A percentile compares a stretch with the other conserved stretches of the same genome.
Evolutionary conservation across 2,329 filamentous ascomycete species (phyloP).

Genomic region (Exserohilum rostratum): DNA sequence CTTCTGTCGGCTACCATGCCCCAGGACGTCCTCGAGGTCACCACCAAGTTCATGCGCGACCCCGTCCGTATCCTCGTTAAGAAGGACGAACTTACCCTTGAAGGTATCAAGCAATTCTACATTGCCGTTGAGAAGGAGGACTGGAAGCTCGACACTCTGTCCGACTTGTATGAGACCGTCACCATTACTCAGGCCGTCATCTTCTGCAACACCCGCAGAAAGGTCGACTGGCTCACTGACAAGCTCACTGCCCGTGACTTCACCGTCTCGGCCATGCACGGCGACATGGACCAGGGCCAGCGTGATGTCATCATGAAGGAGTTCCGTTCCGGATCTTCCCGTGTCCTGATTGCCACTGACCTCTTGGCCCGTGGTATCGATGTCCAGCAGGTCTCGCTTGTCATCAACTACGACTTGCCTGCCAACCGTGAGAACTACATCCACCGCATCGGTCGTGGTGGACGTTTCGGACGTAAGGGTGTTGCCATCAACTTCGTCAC

Average conservation of each 20-base stretch:
- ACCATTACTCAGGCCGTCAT: conserved; percentile 99
- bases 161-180: conserved; percentile 98
- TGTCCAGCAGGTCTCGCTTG: conserved; percentile 98
- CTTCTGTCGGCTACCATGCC: conserved; percentile 98
- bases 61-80: conserved; percentile 99
- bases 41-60: conserved; percentile 99
- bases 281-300: conserved; percentile 97
- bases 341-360: conserved; percentile 98
- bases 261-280: conserved; percentile 99
- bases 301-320: conserved; percentile 99
- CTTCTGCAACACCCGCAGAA: conserved; percentile 99
- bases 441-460: conserved; percentile 98
- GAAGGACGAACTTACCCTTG: conserved; percentile 98
- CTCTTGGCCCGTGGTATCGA: conserved; percentile 99
- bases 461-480: conserved; percentile 99
- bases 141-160: conserved; percentile 99
- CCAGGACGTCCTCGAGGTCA: conserved; percentile 98
- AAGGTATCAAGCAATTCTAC: conserved; percentile 99
- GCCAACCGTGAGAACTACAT: conserved; percentile 99
- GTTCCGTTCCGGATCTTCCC: conserved; percentile 97
- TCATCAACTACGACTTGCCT: conserved; percentile 99
- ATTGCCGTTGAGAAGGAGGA: conserved; percentile 99
- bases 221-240: conserved; percentile 99
- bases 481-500: conserved; percentile 99
- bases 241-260: conserved; percentile 99